Percentiles rank a stretch among this genome's conserved stretches.
These are phyloP conservation scores for Solanum stenotomum DNA, from an alignment of 257 asterid species.

Conservation along the genomic window DNA sequence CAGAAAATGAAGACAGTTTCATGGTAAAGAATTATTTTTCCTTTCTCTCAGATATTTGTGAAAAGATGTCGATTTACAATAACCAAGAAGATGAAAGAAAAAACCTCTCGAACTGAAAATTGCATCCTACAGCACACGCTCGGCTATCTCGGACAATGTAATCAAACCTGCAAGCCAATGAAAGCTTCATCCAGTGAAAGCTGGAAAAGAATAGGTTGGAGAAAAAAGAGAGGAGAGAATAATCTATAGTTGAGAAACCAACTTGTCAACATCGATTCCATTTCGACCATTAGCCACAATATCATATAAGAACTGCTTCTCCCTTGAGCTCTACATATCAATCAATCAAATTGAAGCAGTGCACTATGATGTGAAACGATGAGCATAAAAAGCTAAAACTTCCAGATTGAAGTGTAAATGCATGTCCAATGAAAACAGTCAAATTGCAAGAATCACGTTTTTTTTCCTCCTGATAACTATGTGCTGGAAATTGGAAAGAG, in stretches of 20 bases:
- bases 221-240: not conserved
- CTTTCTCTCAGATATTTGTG: not conserved
- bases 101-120: constrained; percentile 77
- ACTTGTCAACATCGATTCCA: constrained; percentile 98
- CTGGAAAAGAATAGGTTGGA: not conserved
- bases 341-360: not conserved
- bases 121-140: constrained; percentile 94
- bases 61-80: not conserved
- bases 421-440: not conserved
- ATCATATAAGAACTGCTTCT: constrained; percentile 74
- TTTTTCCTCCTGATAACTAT: not conserved
- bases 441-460: not conserved
- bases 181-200: not conserved
- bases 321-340: constrained; percentile 53
- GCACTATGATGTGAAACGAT: not conserved
- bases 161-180: constrained; percentile 59
- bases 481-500: not conserved
- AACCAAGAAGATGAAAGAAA: not conserved
- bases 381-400: constrained; percentile 10
- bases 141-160: constrained; percentile 81
- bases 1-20: constrained; percentile 2
- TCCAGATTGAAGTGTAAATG: not conserved
- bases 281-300: constrained; percentile 97
- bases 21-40: not conserved
- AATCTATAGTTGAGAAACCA: constrained; percentile 25